Evolutionary conservation across 208 protist genomes (phyloP), one percentile per base, ranked within the genome.

Genomic region (Leishmania amazonensis): DNA sequence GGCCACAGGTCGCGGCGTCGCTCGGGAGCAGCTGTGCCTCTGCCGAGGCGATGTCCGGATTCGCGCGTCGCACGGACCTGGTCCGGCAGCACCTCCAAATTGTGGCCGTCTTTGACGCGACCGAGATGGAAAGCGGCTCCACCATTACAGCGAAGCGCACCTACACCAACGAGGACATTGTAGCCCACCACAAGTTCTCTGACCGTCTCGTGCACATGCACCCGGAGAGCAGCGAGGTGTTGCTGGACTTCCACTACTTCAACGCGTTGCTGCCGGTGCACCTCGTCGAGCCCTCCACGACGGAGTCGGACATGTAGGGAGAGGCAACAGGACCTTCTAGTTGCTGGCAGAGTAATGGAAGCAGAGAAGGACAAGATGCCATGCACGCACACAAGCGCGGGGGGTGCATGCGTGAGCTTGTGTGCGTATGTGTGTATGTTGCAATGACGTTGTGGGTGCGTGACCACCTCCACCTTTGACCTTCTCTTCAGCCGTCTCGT

Each of bases 171-270:
- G 88, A 84, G n/a, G 90, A 96, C 54, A 91, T 97, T 62, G 81
- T 95, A 51, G 77, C 90, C 40, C 85, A 96, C 78, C 90, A 95
- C 80, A 87, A 88, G 77, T 97, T 95, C 79, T 97, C 92, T 0
- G 91, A 90, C 67, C 94, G 93, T 45, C 83, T 97, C 40, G 86
- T 94, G 35, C 90, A 89, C 80, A 88, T 96, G 83, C 80, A 90
- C 47, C 82, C 83, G 28, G 76, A 85, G 24, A 93, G 84, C 64
- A 79, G 75, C 11, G 90, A 93, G 80, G 84, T 95, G n/a, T 72
- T 88, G 60, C 74, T 97, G 5, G 92, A 97, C 83, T 97, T 94
- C 64, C 92, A 97, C 85, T 95, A 95, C 86, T 97, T 97, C 78
- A 95, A 97, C 68, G 90, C 90, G 21, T 71, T 97, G 78, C 76